phyloP scores from a whole-genome alignment of 1,139 yeast genomes.

The Pichia sp. region DNA sequence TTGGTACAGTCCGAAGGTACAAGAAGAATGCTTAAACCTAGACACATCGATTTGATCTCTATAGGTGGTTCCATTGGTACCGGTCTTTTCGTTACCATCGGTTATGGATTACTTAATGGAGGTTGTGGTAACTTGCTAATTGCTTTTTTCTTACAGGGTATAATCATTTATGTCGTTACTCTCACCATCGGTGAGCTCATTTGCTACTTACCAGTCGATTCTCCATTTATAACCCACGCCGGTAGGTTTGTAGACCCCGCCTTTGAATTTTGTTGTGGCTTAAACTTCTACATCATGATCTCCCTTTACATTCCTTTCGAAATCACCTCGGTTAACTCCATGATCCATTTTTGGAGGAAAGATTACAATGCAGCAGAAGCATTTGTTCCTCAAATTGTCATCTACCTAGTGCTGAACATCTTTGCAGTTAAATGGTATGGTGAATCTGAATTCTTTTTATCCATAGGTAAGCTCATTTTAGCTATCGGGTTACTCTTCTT shows the following conservation, averaged over 20 bases:
- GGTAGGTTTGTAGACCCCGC: slow-evolving; percentile 51
- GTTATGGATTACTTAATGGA: slow-evolving; percentile 59
- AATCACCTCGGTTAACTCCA: slow-evolving; percentile 47
- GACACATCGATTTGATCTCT: slow-evolving; percentile 71
- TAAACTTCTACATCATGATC: slow-evolving; percentile 46
- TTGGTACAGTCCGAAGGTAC: slow-evolving; percentile 4
- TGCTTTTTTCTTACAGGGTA: slow-evolving; percentile 54
- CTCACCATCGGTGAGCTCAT: slow-evolving; percentile 51
- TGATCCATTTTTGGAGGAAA: slow-evolving; percentile 49
- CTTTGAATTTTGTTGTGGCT: slow-evolving; percentile 32
- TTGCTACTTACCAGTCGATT: slow-evolving; percentile 44
- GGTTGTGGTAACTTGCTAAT: slow-evolving; percentile 74
- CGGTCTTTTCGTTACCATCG: slow-evolving; percentile 68
- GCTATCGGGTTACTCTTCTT: slow-evolving; percentile 48
- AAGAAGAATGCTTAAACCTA: slow-evolving; percentile 34
- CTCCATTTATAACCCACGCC: slow-evolving; percentile 49
- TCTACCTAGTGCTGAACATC: slow-evolving; percentile 37
- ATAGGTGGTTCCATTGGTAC: slow-evolving; percentile 83
- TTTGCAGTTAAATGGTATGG: slow-evolving; percentile 47
- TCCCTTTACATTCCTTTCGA: slow-evolving; percentile 48
- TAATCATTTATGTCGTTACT: slow-evolving; percentile 34
- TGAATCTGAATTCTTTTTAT: slow-evolving; percentile 60
- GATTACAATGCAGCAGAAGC: slow-evolving; percentile 48
- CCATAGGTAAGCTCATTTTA: slow-evolving; percentile 52
- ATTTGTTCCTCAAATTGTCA: slow-evolving; percentile 36